These are phyloP conservation scores for Saccharomycopsis fodiens DNA, from an alignment of 805 yeast genomes.

Conservation along the genomic window DNA sequence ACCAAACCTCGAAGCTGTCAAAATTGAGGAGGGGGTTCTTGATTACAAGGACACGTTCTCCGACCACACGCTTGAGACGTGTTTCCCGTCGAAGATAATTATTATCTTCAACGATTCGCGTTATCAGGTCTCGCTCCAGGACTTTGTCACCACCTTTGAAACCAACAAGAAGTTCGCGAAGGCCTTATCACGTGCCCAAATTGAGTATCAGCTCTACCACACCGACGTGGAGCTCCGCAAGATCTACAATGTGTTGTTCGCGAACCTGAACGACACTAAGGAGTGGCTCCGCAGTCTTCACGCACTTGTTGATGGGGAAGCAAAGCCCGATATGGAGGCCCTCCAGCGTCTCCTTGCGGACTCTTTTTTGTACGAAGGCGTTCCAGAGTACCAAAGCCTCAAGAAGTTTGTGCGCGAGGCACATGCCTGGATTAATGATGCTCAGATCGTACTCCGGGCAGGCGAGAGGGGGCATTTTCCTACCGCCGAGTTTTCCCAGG, in stretches of 20 bases:
- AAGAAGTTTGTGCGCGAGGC: slow-evolving; percentile 37
- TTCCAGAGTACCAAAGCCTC: slow-evolving; percentile 33
- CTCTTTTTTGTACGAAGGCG: slow-evolving; percentile 39
- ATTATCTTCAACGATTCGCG: slow-evolving; percentile 28
- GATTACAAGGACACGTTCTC: slow-evolving; percentile 35
- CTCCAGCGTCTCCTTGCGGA: slow-evolving; percentile 40
- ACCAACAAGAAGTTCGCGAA: slow-evolving; percentile 10
- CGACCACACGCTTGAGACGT: slow-evolving; percentile 43
- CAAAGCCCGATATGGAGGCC: slow-evolving; percentile 39
- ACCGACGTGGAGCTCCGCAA: slow-evolving; percentile 46
- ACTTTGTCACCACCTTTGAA: slow-evolving; percentile 25
- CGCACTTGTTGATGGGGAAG: slow-evolving; percentile 31
- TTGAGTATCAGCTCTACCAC: slow-evolving; percentile 39
- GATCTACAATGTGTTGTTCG: slow-evolving; percentile 31
- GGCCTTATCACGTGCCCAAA: slow-evolving; percentile 23
- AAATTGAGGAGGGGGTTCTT: slow-evolving; percentile 24
- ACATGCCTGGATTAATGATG: slow-evolving; percentile 45
- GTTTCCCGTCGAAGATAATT: slow-evolving; percentile 50
- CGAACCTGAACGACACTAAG: slow-evolving; percentile 38
- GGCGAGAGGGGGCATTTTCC: slow-evolving; percentile 3
- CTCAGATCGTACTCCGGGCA: slow-evolving; percentile 37
- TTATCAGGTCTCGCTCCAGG: slow-evolving; percentile 27
- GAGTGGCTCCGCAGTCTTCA: slow-evolving; percentile 47
- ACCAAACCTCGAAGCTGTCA: slow-evolving; percentile 30
- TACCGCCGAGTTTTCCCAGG: slow-evolving; percentile 3